A percentile compares a stretch with the other conserved stretches of the same genome.
phyloP scores from a whole-genome alignment of 176 grass and related monocot genomes.

The Zea mays region DNA sequence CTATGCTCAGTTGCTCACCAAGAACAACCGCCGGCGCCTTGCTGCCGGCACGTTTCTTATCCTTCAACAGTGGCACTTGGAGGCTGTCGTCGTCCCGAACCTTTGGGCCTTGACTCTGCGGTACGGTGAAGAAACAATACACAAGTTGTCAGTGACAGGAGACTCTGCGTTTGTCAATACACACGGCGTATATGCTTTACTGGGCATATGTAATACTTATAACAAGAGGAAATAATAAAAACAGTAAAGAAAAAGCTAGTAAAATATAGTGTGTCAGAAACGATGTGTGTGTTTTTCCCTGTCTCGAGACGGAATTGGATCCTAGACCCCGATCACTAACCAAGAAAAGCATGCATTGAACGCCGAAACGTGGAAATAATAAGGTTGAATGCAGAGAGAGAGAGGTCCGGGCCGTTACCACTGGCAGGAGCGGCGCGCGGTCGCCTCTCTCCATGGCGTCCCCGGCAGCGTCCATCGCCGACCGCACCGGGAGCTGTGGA shows the following conservation, averaged over 20 bases:
- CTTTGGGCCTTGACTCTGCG: slow-evolving; percentile 34
- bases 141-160: neutral
- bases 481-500: neutral
- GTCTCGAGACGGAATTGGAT: too few species aligned
- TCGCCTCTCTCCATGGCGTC: slow-evolving; percentile 54
- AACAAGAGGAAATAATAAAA: too few species aligned
- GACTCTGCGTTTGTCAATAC: neutral
- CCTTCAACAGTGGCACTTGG: slow-evolving; percentile 38
- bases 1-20: slow-evolving; percentile 6
- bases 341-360: neutral
- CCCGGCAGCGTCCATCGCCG: slow-evolving; percentile 30
- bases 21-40: slow-evolving; percentile 41
- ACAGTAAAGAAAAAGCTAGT: too few species aligned
- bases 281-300: too few species aligned
- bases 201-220: too few species aligned
- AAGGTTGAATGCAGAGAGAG: too few species aligned
- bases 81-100: slow-evolving; percentile 16
- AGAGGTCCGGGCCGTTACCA: slow-evolving; percentile 14
- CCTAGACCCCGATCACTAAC: too few species aligned
- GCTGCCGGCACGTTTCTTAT: slow-evolving; percentile 26
- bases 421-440: slow-evolving; percentile 29
- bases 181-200: too few species aligned
- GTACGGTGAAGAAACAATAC: neutral
- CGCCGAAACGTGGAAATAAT: too few species aligned
- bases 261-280: too few species aligned